Evolutionary conservation across 2,329 filamentous ascomycete species (phyloP).

Genomic region (Pyrenophora tritici-repentis): DNA sequence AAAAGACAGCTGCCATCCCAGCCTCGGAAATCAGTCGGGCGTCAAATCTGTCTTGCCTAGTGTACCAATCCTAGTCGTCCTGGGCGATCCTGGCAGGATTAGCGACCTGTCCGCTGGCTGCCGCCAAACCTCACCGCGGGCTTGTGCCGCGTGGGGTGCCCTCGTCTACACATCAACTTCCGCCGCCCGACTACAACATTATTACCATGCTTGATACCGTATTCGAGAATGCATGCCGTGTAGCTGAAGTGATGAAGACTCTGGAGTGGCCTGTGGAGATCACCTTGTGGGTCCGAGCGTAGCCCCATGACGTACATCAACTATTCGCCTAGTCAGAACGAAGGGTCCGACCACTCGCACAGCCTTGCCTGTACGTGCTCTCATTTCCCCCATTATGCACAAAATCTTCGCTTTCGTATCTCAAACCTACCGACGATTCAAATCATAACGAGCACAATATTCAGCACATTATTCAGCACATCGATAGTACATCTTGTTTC

Average conservation of each 20-base stretch:
- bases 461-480: conserved; percentile 4
- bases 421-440: neutral
- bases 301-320: conserved; percentile 14
- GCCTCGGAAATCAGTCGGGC: conserved; percentile 26
- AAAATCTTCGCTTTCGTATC: neutral
- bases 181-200: too few species aligned
- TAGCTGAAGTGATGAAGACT: neutral
- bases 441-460: neutral
- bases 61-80: conserved; percentile 15
- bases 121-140: conserved; percentile 26
- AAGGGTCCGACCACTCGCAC: conserved; percentile 10
- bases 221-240: too few species aligned
- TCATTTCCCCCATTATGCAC: neutral
- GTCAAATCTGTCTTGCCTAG: conserved; percentile 20
- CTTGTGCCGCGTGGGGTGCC: neutral
- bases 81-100: conserved; percentile 19
- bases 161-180: too few species aligned
- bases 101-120: conserved; percentile 16
- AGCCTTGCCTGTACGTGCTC: conserved; percentile 11
- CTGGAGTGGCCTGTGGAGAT: conserved; percentile 4
- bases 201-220: too few species aligned
- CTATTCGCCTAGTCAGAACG: neutral
- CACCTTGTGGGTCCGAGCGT: conserved; percentile 7
- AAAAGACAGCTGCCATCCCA: conserved; percentile 25
- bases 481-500: conserved; percentile 17